Base-by-base conservation (phyloP, 352 stramenopile genomes). In the Globisporangium middletonii region DNA sequence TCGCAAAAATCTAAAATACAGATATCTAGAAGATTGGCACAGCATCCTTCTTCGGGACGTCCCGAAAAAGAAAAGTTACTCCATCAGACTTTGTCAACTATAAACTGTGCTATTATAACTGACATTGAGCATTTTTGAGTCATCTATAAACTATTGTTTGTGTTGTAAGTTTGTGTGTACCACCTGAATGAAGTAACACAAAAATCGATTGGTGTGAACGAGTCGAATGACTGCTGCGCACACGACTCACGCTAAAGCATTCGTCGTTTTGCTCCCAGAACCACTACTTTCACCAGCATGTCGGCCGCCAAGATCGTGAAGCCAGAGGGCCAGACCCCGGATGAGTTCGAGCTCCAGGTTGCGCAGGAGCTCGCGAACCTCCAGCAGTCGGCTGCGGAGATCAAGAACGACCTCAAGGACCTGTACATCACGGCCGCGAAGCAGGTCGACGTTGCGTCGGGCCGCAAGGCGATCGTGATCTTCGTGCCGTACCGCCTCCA, bases 341-440 rank as follows among this genome's bases (percentile, higher is more conserved):
- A 95, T 62, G 85, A 95, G 74, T 95, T 95, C 65, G 85, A 95
- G 71, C 77, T 89, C 68, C 85, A 93, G 72, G 85, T 95, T 28
- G 82, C 83, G 28, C 83, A 95, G 77, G 85, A 93, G 68, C 76
- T 95, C n/a, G 68, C 71, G 60, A 90, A 92, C 72, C 75, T 93
- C 45, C 83, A 97, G 79, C 95, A 95, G 75, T 98, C 94, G 60
- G 87, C 92, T 65, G 84, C 89, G 23, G 96, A 99, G 72, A 89
- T 99, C 73, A 99, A 99, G 89, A 94, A 95, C 65, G 95, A 98
- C 63, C 86, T 99, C 28, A 93, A 96, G 73, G 90, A 98, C 69
- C 86, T 99, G 59, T 98, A 99, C 89, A 99, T 99, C 88, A 97
- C 92, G 33, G 95, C 94, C 59, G 97, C 97, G 62, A 99, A 99